These are phyloP conservation scores for Thyridium curvatum DNA, from an alignment of 2,329 filamentous ascomycete species.

Conservation along the genomic window DNA sequence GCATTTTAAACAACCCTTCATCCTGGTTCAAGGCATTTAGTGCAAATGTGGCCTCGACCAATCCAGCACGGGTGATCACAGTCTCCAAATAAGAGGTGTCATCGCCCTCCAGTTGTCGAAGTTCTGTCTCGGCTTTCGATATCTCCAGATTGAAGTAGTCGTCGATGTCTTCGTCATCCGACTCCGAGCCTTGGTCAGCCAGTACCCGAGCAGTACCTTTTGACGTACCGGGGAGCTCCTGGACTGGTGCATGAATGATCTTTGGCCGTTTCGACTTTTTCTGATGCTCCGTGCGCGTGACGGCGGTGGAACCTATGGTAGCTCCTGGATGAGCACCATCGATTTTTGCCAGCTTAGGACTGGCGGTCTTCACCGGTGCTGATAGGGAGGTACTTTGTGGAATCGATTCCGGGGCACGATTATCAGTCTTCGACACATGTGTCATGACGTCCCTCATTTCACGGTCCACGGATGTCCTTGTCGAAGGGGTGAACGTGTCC, in stretches of 20 bases:
- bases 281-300: slow-evolving; percentile 1
- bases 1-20: slow-evolving; percentile 34
- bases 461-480: slow-evolving; percentile 21
- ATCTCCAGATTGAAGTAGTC: slow-evolving; percentile 50
- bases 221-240: too few species aligned
- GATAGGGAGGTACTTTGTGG: too few species aligned
- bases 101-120: slow-evolving; percentile 37
- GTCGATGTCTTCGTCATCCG: slow-evolving; percentile 52
- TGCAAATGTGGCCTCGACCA: slow-evolving; percentile 40
- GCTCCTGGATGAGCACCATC: not conserved
- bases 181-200: slow-evolving; percentile 31
- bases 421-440: not conserved
- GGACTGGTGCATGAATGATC: not conserved
- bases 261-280: slow-evolving; percentile 13
- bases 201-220: too few species aligned
- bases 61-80: slow-evolving; percentile 36
- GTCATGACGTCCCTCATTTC: slow-evolving; percentile 12
- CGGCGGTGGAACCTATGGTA: too few species aligned
- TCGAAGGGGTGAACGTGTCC: slow-evolving; percentile 31
- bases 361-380: not conserved
- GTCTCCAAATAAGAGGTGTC: slow-evolving; percentile 30
- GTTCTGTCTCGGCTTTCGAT: slow-evolving; percentile 40
- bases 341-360: slow-evolving; percentile 6
- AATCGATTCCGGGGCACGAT: too few species aligned
- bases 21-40: slow-evolving; percentile 38